These are phyloP conservation scores for Xylaria sp. DNA, from an alignment of 2,329 filamentous ascomycete genomes.

Conservation along the genomic window DNA sequence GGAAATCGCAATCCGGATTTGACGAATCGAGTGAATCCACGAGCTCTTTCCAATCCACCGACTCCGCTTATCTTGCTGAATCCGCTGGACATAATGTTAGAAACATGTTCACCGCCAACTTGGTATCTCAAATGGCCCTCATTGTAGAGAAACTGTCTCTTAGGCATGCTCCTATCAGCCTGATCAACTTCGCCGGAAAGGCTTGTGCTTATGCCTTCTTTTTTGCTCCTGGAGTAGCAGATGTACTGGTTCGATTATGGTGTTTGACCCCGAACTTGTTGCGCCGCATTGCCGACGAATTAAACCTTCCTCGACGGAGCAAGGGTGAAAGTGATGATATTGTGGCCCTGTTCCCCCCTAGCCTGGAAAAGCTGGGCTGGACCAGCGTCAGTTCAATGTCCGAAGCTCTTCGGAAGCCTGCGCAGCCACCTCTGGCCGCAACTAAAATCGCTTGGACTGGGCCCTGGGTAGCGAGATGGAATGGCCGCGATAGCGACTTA, in stretches of 20 bases:
- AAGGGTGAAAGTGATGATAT: constrained; percentile 72
- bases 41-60: constrained; percentile 72
- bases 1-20: constrained; percentile 61
- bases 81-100: constrained; percentile 90
- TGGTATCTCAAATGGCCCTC: constrained; percentile 84
- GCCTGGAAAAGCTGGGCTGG: constrained; percentile 68
- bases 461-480: constrained; percentile 87
- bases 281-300: constrained; percentile 76
- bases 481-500: constrained; percentile 85
- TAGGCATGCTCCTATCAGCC: constrained; percentile 71
- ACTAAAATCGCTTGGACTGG: constrained; percentile 85
- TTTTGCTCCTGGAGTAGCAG: constrained; percentile 87
- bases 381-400: constrained; percentile 61
- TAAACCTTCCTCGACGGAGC: constrained; percentile 69
- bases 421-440: constrained; percentile 73
- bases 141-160: constrained; percentile 91
- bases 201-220: constrained; percentile 93
- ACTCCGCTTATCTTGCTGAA: constrained; percentile 60
- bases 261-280: constrained; percentile 74
- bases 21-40: constrained; percentile 69
- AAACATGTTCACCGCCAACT: constrained; percentile 85
- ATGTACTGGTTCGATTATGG: constrained; percentile 86
- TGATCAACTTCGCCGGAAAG: constrained; percentile 89
- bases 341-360: constrained; percentile 74
- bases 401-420: constrained; percentile 71